These are phyloP conservation scores for Cicer yamashitae DNA, from an alignment of 306 rosid genomes.

Conservation along the genomic window DNA sequence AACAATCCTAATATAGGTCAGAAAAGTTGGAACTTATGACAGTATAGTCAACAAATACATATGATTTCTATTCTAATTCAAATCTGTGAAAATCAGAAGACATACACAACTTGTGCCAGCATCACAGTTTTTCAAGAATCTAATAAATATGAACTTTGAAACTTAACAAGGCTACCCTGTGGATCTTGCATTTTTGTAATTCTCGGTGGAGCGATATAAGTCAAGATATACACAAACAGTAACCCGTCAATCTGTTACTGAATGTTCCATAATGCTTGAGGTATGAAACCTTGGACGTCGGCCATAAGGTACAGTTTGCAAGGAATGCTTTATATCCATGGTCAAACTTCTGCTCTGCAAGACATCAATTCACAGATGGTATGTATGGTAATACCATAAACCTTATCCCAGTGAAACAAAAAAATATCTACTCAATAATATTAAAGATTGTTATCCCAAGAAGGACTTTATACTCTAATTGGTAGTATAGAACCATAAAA, in stretches of 20 bases:
- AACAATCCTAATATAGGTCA: constrained; percentile 26
- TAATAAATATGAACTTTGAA: constrained; percentile 38
- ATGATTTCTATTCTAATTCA: constrained; percentile 31
- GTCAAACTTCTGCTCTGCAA: constrained; percentile 42
- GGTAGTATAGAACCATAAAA: constrained; percentile 33
- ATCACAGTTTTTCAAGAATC: constrained; percentile 23
- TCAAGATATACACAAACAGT: constrained; percentile 24
- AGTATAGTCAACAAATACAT: constrained; percentile 22
- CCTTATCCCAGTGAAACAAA: constrained; percentile 40
- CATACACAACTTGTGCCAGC: constrained; percentile 32
- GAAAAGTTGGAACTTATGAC: constrained; percentile 30
- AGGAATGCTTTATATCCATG: constrained; percentile 24
- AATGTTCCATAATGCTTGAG: constrained; percentile 41
- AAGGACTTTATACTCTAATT: constrained; percentile 28
- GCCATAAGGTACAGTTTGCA: constrained; percentile 27
- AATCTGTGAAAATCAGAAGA: constrained; percentile 23
- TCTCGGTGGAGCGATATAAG: constrained; percentile 6
- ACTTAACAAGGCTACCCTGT: constrained; percentile 38
- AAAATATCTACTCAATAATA: constrained; percentile 3
- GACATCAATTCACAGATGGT: constrained; percentile 27
- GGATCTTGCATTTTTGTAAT: constrained; percentile 30
- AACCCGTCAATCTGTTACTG: constrained; percentile 1
- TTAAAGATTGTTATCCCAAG: constrained; percentile 3
- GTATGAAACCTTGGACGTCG: constrained; percentile 34
- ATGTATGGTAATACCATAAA: constrained; percentile 32